phyloP scores from a whole-genome alignment of 2,329 filamentous ascomycete species.

The Cladophialophora yegresii region DNA sequence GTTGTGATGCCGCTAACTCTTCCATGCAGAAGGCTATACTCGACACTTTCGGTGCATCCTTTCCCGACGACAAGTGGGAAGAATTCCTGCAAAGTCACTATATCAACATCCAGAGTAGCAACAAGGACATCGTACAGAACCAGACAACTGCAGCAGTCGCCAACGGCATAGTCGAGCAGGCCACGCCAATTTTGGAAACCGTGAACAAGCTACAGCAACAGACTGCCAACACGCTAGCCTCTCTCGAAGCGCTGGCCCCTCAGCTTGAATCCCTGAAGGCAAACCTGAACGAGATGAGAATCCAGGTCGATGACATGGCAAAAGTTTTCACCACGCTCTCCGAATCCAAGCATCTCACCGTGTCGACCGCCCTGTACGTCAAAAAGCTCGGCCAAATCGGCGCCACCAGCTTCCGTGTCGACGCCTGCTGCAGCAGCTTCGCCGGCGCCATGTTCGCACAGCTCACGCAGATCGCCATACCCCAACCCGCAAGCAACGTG shows the following conservation, averaged over 20 bases:
- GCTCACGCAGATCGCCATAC: background rate
- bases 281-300: background rate
- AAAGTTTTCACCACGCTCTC: background rate
- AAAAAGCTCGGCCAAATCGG: background rate
- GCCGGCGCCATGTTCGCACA: background rate
- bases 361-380: background rate
- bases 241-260: background rate
- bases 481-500: background rate
- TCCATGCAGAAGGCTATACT: background rate
- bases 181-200: background rate
- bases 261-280: background rate
- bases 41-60: background rate
- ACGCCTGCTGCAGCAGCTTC: background rate
- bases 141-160: background rate
- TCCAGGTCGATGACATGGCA: background rate
- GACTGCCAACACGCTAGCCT: background rate
- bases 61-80: background rate
- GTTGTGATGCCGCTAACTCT: background rate
- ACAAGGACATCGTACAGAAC: background rate
- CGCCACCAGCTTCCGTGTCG: background rate
- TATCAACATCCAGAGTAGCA: background rate
- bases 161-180: constrained; percentile 1
- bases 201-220: background rate
- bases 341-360: background rate
- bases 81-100: background rate